Conservation (phyloP, 345 rosid species). For the Clausena lansium region DNA sequence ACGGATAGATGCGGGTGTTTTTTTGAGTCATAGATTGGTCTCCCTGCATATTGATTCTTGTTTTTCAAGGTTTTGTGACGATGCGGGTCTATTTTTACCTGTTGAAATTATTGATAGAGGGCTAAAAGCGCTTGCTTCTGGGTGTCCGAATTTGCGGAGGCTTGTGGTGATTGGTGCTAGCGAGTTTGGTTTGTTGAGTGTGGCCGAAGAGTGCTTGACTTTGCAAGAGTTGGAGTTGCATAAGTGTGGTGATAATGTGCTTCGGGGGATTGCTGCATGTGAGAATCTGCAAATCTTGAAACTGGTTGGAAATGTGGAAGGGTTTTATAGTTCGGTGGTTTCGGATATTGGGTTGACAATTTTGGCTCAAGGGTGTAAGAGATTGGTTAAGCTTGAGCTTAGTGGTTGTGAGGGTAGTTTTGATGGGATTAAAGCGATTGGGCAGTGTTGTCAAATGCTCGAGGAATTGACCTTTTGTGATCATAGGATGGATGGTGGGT, state of each 20-base stretch:
- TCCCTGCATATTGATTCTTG: constrained; percentile 49
- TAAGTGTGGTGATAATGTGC: constrained; percentile 59
- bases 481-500: constrained; percentile 93
- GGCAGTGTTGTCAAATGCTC: constrained; percentile 92
- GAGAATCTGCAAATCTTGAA: constrained; percentile 83
- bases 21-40: constrained; percentile 41
- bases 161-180: constrained; percentile 66
- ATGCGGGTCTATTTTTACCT: constrained; percentile 59
- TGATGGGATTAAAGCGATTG: constrained; percentile 91
- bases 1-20: constrained; percentile 52
- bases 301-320: constrained; percentile 61
- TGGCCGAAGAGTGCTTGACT: constrained; percentile 62
- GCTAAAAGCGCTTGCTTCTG: constrained; percentile 45
- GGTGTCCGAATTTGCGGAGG: constrained; percentile 68
- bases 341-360: constrained; percentile 91
- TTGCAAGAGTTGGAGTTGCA: constrained; percentile 86
- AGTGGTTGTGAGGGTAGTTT: constrained; percentile 87
- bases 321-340: constrained; percentile 59
- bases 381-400: constrained; percentile 89
- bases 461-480: constrained; percentile 78
- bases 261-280: constrained; percentile 79
- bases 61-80: constrained; percentile 44
- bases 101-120: constrained; percentile 65
- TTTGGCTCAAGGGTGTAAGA: constrained; percentile 86
- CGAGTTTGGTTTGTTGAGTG: constrained; percentile 62